Evolutionary conservation across 129 eudicot genomes (phyloP), one percentile per base, ranked within the genome.

Genomic region (Silybum marianum): DNA sequence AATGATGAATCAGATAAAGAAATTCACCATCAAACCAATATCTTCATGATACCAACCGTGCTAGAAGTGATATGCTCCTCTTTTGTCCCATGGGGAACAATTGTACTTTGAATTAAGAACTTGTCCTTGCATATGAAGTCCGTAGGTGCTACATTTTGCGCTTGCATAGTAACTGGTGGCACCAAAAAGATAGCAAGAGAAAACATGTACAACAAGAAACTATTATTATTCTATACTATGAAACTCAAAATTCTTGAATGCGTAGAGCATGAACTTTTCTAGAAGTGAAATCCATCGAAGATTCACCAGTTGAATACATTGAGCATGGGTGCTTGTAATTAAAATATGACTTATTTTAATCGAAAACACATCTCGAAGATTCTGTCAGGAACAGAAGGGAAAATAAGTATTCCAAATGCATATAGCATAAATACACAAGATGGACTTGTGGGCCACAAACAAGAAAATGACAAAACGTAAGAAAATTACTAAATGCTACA

Each of bases 121-220:
- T 91, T 91, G 91, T 91, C 97, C 63, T 78, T 89, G 90, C 90
- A 89, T 68, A 58, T 72, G 77, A 84, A 62, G 71, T 84, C 89
- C 75, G 80, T 81, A 48, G 91, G 89, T 75, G 89, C 86, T 73
- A 42, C 79, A 69, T 26, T 65, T 75, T 74, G 85, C 18, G 86
- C 88, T 82, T 86, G 93, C 89, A 84, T 91, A 19, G 89, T 91
- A 32, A 91, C 97, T 91, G 73, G 72, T 23, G 65, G 69, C 72
- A 75, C 76, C 68, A 32, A 65, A 75, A 80, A 39, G 79, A 69
- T 69, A 13, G 54, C 70, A 66, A 26, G 24, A 69, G 21, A 62
- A 34, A n/a, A 9, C 78, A 60, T 22, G 77, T 71, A 32, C 71
- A 80, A 71, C 68, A 13, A 74, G 44, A 73, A 40, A 9, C 32